A percentile compares a stretch with the other conserved stretches of the same genome.
Conservation (phyloP, 208 protist genomes). For the Cochliopodium minus region DNA sequence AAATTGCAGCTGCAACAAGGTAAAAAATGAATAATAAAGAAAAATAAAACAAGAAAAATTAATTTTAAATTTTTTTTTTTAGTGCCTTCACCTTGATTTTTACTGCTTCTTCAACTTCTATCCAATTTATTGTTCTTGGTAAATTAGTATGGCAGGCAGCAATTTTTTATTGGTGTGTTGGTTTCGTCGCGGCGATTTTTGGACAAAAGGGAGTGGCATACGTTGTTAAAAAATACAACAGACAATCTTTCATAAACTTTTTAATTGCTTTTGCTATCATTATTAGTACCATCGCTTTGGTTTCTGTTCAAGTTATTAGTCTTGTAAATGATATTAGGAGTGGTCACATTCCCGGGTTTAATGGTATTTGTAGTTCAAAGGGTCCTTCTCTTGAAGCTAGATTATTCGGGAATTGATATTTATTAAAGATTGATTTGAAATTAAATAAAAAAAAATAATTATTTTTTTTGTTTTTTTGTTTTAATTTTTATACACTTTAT, state of each 20-base stretch:
- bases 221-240: background rate
- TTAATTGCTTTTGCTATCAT: background rate
- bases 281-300: background rate
- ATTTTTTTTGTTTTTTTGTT: too few species aligned
- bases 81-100: background rate
- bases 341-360: too few species aligned
- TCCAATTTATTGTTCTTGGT: background rate
- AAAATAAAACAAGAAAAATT: background rate
- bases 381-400: too few species aligned
- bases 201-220: background rate
- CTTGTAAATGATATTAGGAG: too few species aligned
- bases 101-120: background rate
- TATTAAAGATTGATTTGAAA: too few species aligned
- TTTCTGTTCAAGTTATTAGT: too few species aligned
- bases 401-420: too few species aligned
- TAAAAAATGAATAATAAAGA: background rate
- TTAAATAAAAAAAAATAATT: too few species aligned
- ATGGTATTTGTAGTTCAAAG: too few species aligned
- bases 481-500: too few species aligned
- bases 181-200: background rate
- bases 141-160: background rate
- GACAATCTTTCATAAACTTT: background rate
- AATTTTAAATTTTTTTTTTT: background rate
- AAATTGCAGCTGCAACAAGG: slow-evolving; percentile 11
- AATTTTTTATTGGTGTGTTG: background rate